Evolutionary conservation across 140 eudicot genomes (phyloP).

Genomic region (Senecio squalidus): DNA sequence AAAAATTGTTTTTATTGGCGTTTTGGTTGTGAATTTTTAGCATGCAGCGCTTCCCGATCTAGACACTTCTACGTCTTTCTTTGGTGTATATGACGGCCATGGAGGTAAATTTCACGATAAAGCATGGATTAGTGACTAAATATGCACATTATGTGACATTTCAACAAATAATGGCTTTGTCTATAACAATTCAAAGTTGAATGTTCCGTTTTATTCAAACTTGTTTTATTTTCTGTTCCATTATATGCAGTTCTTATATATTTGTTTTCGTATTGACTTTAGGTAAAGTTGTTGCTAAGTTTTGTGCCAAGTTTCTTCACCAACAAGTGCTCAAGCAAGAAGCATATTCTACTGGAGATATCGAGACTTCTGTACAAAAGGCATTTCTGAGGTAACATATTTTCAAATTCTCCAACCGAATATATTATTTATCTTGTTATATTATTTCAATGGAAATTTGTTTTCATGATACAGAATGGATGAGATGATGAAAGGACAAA

Average conservation of each 20-base stretch:
- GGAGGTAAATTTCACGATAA: conserved; percentile 23
- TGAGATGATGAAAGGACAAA: conserved; percentile 99
- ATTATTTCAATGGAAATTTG: not conserved
- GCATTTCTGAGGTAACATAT: conserved; percentile 73
- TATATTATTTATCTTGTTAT: not conserved
- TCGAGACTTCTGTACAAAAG: conserved; percentile 75
- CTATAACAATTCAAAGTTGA: conserved; percentile 1
- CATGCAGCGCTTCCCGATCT: conserved; percentile 88
- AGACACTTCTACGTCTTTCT: conserved; percentile 80
- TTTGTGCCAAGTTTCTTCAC: conserved; percentile 96
- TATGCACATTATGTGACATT: not conserved
- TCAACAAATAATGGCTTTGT: conserved; percentile 2
- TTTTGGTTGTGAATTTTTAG: conserved; percentile 30
- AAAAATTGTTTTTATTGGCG: not conserved
- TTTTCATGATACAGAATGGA: conserved; percentile 71
- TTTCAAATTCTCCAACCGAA: conserved; percentile 1
- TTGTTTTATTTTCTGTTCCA: not conserved
- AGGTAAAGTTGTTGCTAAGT: conserved; percentile 99
- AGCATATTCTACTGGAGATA: conserved; percentile 75
- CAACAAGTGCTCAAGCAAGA: conserved; percentile 93
- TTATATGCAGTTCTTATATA: no score
- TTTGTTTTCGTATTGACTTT: not conserved
- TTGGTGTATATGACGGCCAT: conserved; percentile 44
- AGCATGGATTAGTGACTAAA: not conserved
- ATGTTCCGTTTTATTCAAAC: not conserved